phyloP scores from a whole-genome alignment of 495 filamentous ascomycete species.

The Daldinia bambusicola region DNA sequence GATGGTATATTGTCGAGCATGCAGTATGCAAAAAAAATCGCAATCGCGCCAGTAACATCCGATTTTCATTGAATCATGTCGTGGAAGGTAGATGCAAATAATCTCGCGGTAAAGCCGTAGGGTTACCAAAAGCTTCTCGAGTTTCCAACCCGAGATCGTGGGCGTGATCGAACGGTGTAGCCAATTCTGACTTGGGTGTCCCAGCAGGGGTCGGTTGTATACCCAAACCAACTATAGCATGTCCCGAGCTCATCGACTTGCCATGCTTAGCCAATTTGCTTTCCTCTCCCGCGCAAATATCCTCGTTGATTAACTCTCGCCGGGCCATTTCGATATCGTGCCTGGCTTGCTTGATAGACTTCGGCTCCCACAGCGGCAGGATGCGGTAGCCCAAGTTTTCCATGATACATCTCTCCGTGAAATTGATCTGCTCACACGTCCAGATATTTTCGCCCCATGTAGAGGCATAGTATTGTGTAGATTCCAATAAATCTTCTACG shows the following conservation, averaged over 20 bases:
- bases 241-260: slow-evolving; percentile 54
- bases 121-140: slow-evolving; percentile 34
- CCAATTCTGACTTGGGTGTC: slow-evolving; percentile 51
- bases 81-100: slow-evolving; percentile 27
- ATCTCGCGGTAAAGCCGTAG: slow-evolving; percentile 24
- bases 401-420: slow-evolving; percentile 64
- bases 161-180: slow-evolving; percentile 26
- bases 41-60: slow-evolving; percentile 23
- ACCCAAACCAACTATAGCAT: slow-evolving; percentile 51
- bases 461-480: slow-evolving; percentile 55
- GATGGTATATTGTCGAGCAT: slow-evolving; percentile 16
- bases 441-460: slow-evolving; percentile 60
- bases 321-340: slow-evolving; percentile 65
- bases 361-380: slow-evolving; percentile 60
- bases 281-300: slow-evolving; percentile 33
- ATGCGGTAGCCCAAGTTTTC: slow-evolving; percentile 64
- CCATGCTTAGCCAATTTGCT: slow-evolving; percentile 46
- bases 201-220: slow-evolving; percentile 55
- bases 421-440: slow-evolving; percentile 65
- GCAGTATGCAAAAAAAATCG: slow-evolving; percentile 1
- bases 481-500: slow-evolving; percentile 59
- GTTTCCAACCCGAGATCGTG: slow-evolving; percentile 25
- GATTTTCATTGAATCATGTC: slow-evolving; percentile 19
- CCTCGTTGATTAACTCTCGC: slow-evolving; percentile 48
- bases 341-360: slow-evolving; percentile 59